Evolutionary conservation across 495 filamentous ascomycete genomes (phyloP), one percentile per base, ranked within the genome.

Genomic region (Tuber calosporum): DNA sequence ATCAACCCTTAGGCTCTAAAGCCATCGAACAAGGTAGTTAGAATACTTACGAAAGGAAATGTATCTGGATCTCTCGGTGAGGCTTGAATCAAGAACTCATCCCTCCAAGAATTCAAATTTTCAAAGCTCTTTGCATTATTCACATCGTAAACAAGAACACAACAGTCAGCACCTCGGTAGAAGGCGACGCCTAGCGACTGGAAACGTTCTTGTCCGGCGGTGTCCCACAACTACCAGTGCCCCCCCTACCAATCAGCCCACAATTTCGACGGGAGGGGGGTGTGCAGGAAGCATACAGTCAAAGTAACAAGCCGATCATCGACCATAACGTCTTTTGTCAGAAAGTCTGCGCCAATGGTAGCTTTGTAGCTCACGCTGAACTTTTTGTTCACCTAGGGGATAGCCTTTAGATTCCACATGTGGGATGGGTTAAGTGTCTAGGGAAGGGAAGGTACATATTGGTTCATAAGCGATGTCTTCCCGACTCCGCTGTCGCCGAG

Each of bases 61-160:
- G 89, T 96, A 84, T 97, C 94, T 4, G 95, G 95, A 80, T 98
- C 95, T 82, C 94, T 88, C 26, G 95, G 95, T 76, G 93, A 97
- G 4, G 95, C 95, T 83, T 99, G 95, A 79, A 99, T 96, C 78
- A 99, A 84, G 83, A 99, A 99, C 82, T 99, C 95, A 83, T 99
- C 95, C 79, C 95, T 87, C 95, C 95, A 99, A 85, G 92, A 96
- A 81, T 98, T 94, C 36, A 99, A 87, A 26, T 93, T 94, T 82
- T 99, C 95, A 82, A 99, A 99, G 83, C 92, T 96, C 88, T 99
- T 99, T 45, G 93, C 90, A 83, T 97, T 98, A 84, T 97, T 99
- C 82, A 99, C 95, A 81, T 99, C 95, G 84, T 93, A 99, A 40
- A 97, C 94, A 41, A 99, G 85, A 41, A 99, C 95, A 83, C 95